Percentiles rank a stretch among this genome's conserved stretches.
These are phyloP conservation scores for Mrakia frigida DNA, from an alignment of 768 basidiomycete species.

Conservation along the genomic window DNA sequence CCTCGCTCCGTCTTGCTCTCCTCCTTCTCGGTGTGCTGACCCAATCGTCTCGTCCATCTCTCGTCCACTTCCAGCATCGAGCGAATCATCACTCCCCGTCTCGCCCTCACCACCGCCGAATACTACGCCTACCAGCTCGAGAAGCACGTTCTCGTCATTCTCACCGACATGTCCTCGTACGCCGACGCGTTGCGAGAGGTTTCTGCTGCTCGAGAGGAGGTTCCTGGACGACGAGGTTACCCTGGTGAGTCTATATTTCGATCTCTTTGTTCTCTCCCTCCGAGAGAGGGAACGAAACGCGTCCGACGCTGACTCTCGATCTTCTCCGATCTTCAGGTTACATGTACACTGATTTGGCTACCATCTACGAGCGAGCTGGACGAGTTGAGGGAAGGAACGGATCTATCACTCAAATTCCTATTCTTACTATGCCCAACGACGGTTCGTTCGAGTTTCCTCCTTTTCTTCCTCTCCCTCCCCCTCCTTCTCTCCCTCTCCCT, in stretches of 20 bases:
- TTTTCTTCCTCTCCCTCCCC: neutral
- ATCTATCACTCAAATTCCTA: conserved; percentile 99
- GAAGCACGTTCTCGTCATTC: conserved; percentile 97
- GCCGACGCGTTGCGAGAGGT: conserved; percentile 96
- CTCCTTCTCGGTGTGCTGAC: neutral
- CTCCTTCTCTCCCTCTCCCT: neutral
- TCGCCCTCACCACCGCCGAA: conserved; percentile 96
- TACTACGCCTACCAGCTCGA: conserved; percentile 99
- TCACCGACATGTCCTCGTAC: conserved; percentile 99
- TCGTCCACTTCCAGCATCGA: conserved; percentile 59
- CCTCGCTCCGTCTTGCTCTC: neutral
- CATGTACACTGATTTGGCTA: conserved; percentile 99
- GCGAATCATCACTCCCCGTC: conserved; percentile 97
- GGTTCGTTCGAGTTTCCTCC: conserved; percentile 52
- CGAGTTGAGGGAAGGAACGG: conserved; percentile 97
- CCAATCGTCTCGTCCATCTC: neutral
- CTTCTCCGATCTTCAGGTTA: conserved; percentile 45
- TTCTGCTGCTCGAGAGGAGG: conserved; percentile 97
- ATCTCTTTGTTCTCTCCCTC: too few species aligned
- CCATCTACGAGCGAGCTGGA: conserved; percentile 98
- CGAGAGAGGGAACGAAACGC: too few species aligned
- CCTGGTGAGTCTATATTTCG: conserved; percentile 42
- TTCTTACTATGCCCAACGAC: conserved; percentile 99
- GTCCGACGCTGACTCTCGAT: neutral
- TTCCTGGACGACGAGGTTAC: conserved; percentile 98